Percentiles rank a stretch among this genome's conserved stretches.
These are phyloP conservation scores for Geotrichum siamense DNA, from an alignment of 1,139 yeast genomes.

Conservation along the genomic window DNA sequence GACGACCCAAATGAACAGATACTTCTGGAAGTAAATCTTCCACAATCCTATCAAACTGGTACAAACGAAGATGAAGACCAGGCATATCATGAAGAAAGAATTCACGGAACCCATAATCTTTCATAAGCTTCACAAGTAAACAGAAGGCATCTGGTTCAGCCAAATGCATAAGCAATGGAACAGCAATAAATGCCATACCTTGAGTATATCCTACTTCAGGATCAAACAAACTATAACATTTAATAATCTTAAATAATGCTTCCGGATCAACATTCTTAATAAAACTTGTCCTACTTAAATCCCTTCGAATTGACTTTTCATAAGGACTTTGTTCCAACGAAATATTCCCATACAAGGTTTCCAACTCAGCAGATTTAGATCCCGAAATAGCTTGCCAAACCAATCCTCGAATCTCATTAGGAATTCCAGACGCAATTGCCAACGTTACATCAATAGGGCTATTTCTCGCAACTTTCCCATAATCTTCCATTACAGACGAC, in stretches of 20 bases:
- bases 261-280: conserved; percentile 40
- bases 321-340: conserved; percentile 51
- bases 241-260: conserved; percentile 65
- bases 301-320: conserved; percentile 73
- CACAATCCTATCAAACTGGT: conserved; percentile 79
- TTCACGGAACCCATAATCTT: conserved; percentile 67
- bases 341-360: conserved; percentile 55
- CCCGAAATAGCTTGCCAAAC: conserved; percentile 89
- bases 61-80: conserved; percentile 74
- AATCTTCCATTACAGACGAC: conserved; percentile 72
- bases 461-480: conserved; percentile 54
- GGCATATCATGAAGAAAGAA: conserved; percentile 87
- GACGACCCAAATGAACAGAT: conserved; percentile 67
- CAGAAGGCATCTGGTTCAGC: conserved; percentile 80
- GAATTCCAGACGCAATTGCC: conserved; percentile 70
- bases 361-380: conserved; percentile 65
- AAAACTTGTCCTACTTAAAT: conserved; percentile 75
- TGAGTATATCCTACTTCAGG: conserved; percentile 95
- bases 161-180: conserved; percentile 77
- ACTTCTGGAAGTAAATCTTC: conserved; percentile 64
- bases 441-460: conserved; percentile 54
- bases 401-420: conserved; percentile 76
- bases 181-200: conserved; percentile 90
- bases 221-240: conserved; percentile 79
- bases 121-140: conserved; percentile 73